Evolutionary conservation across 116 monocot genomes (phyloP).

Genomic region (Posidonia oceanica): DNA sequence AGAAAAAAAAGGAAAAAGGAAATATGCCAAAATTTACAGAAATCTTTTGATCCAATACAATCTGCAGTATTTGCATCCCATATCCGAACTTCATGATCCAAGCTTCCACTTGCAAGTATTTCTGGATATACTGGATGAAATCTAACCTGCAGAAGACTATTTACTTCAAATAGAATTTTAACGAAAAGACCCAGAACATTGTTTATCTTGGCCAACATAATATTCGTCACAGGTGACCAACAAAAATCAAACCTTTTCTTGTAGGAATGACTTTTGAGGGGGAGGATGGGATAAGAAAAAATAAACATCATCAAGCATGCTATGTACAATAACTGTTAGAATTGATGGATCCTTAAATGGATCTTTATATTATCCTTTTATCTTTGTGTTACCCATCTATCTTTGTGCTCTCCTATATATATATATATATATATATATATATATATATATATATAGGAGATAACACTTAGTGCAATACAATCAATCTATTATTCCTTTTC

Average conservation of each 20-base stretch:
- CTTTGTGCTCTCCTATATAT: no score
- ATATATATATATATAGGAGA: no score
- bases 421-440: no score
- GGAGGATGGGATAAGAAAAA: no score
- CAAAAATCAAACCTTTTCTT: no score
- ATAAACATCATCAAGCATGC: not conserved
- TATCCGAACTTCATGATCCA: slow-evolving; percentile 96
- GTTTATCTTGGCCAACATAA: not conserved
- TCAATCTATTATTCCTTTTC: no score
- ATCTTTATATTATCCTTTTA: no score
- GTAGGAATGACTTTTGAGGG: no score
- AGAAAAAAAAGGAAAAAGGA: not conserved
- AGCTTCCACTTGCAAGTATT: slow-evolving; percentile 96
- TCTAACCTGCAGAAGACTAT: slow-evolving; percentile 61
- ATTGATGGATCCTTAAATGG: no score
- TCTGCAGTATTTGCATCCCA: slow-evolving; percentile 88
- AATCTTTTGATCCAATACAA: slow-evolving; percentile 78
- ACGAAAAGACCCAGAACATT: not conserved
- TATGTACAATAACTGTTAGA: not conserved
- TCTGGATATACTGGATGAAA: slow-evolving; percentile 83
- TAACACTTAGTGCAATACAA: no score
- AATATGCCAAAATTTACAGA: slow-evolving; percentile 36
- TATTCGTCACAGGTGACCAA: no score
- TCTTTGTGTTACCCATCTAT: no score
- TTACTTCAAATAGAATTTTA: not conserved